Evolutionary conservation across 2,329 filamentous ascomycete genomes (phyloP), one percentile per base, ranked within the genome.

Genomic region (Furcasterigmium furcatum): DNA sequence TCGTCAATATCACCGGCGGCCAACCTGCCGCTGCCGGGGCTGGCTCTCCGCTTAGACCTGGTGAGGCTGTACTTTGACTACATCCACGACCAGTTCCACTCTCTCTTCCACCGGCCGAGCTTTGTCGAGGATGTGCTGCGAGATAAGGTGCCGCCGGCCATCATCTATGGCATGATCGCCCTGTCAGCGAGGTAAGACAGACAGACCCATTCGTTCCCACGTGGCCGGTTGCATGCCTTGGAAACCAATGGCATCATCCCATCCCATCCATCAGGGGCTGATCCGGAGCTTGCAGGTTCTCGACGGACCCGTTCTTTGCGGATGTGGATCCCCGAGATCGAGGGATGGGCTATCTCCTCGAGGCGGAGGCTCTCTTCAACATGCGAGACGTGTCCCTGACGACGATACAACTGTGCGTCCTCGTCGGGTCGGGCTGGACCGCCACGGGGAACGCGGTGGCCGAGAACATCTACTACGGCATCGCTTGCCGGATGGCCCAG

Each of bases 321-420:
- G 48, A 46, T 7, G 44, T 52, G 20, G 44, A 55, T 20, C 58
- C 56, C 14, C 47, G 53, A 18, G 48, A 55, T 16, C 46, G 58
- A 44, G 51, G 55, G 14, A 46, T 56, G 43, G 39, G 36, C 16
- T 55, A 53, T 46, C 40, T 54, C 42, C 20, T 49, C 45, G 48
- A 54, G 41, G 52, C 52, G 34, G 55, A 58, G 48, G 49, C 42
- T 13, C 49, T 61, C 2, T 53, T 68, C 7, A 54, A 67, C 43
- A 47, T 70, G 20, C 61, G 64, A 8, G 55, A 65, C n/a, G 57
- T 69, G 14, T 64, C 61, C 5, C 44, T 70, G 16, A 52, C 51
- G 2, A 70, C 64, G 3, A 57, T 71, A 19, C 68, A 71, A 49
- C 61, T 64, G 3, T 64, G 63, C 41, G 60, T 72, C 5, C 51